These are phyloP conservation scores for Phytophthora rubi DNA, from an alignment of 352 stramenopile genomes.

Conservation along the genomic window DNA sequence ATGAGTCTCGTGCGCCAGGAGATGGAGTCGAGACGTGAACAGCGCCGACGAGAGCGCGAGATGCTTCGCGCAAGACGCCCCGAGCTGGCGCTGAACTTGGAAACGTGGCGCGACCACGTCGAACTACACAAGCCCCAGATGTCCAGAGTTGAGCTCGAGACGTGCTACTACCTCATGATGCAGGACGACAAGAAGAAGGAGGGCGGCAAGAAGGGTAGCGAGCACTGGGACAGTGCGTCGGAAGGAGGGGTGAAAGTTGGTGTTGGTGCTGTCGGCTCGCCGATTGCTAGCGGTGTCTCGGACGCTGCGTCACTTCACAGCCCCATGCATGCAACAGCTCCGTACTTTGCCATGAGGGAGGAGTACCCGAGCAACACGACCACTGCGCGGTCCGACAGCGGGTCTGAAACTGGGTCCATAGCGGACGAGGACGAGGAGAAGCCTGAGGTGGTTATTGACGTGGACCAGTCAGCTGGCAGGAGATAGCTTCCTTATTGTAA, in stretches of 20 bases:
- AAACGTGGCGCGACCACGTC: conserved; percentile 42
- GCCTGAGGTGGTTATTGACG: conserved; percentile 26
- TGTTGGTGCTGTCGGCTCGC: conserved; percentile 20
- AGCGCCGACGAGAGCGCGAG: conserved; percentile 31
- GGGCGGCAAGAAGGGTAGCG: conserved; percentile 14
- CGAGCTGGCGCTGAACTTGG: conserved; percentile 37
- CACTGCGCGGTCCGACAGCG: conserved; percentile 23
- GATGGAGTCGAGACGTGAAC: conserved; percentile 25
- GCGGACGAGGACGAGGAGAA: conserved; percentile 28
- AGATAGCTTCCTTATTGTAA: conserved; percentile 25
- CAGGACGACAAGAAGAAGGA: conserved; percentile 36
- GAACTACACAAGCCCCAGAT: conserved; percentile 46
- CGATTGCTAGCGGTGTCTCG: conserved; percentile 19
- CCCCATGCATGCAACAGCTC: conserved; percentile 7
- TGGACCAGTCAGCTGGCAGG: conserved; percentile 12
- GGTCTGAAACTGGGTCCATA: conserved; percentile 24
- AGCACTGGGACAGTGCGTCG: conserved; percentile 13
- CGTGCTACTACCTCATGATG: conserved; percentile 47
- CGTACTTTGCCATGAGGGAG: conserved; percentile 38
- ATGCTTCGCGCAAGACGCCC: conserved; percentile 36
- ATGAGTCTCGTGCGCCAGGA: conserved; percentile 33
- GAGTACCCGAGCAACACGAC: conserved; percentile 39
- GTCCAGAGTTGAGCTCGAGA: conserved; percentile 44
- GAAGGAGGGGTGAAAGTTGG: conserved; percentile 20
- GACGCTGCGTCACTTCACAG: conserved; percentile 15